These are phyloP conservation scores for Phanerochaete sordida DNA, from an alignment of 768 basidiomycete genomes.

Conservation along the genomic window DNA sequence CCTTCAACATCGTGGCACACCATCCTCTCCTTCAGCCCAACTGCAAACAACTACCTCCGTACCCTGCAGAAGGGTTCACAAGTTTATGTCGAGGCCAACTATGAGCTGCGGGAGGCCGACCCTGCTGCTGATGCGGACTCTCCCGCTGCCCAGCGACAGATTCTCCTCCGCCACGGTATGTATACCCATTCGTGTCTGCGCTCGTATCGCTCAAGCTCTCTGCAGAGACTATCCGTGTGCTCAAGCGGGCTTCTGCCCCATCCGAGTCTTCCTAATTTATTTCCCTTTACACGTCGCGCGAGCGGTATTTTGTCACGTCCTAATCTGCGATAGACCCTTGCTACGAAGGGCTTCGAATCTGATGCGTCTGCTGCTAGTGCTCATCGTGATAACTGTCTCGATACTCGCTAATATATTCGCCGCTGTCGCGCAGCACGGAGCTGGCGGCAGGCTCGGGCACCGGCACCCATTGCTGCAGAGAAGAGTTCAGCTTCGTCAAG, in stretches of 20 bases:
- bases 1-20: conserved; percentile 70
- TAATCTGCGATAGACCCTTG: neutral
- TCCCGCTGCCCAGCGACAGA: conserved; percentile 73
- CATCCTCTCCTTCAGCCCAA: conserved; percentile 66
- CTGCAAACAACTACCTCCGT: conserved; percentile 58
- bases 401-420: conserved; percentile 19
- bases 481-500: neutral
- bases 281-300: neutral
- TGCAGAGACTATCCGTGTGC: conserved; percentile 53
- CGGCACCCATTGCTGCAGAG: conserved; percentile 35
- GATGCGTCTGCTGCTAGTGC: conserved; percentile 12
- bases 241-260: conserved; percentile 32
- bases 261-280: neutral
- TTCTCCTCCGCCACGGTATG: conserved; percentile 78
- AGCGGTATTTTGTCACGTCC: neutral
- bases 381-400: conserved; percentile 32
- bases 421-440: conserved; percentile 20
- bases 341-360: neutral
- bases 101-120: conserved; percentile 73
- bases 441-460: conserved; percentile 28
- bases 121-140: conserved; percentile 60
- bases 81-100: conserved; percentile 81
- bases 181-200: neutral
- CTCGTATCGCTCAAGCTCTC: conserved; percentile 1
- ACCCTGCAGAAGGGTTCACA: conserved; percentile 65